Conservation (phyloP, 805 yeast species). For the Nakazawaea wyomingensis region DNA sequence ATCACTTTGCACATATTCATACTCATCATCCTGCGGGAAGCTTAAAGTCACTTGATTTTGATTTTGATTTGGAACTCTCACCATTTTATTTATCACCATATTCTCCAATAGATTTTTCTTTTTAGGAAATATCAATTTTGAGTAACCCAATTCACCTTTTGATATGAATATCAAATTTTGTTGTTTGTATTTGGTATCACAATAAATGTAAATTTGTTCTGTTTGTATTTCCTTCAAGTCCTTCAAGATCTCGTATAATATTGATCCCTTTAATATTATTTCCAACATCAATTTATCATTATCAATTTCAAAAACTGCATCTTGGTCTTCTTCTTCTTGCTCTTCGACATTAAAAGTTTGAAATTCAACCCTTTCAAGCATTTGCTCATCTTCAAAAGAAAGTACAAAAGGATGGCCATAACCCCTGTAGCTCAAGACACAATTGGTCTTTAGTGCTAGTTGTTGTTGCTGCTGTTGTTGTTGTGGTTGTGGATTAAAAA, state of each 20-base stretch:
- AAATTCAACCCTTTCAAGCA: constrained; percentile 55
- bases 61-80: constrained; percentile 23
- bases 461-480: constrained; percentile 2
- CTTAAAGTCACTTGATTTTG: constrained; percentile 17
- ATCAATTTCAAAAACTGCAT: constrained; percentile 32
- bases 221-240: constrained; percentile 54
- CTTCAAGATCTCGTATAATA: constrained; percentile 46
- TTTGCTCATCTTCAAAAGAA: constrained; percentile 46
- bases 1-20: constrained; percentile 19
- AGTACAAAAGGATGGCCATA: constrained; percentile 49
- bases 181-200: constrained; percentile 25
- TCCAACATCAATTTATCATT: constrained; percentile 41
- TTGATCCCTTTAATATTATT: constrained; percentile 47
- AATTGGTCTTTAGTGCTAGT: constrained; percentile 29
- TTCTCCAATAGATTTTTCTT: constrained; percentile 60
- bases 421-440: constrained; percentile 45
- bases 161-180: constrained; percentile 52
- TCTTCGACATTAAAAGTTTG: constrained; percentile 34
- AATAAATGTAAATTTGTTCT: constrained; percentile 44
- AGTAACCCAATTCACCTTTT: constrained; percentile 66
- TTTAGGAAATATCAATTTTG: constrained; percentile 62
- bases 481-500: constrained; percentile 17
- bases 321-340: constrained; percentile 17
- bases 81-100: constrained; percentile 33
- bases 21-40: constrained; percentile 18